A percentile compares a stretch with the other conserved stretches of the same genome.
Conservation (phyloP, 768 basidiomycete genomes). For the Lactarius tabidus region DNA sequence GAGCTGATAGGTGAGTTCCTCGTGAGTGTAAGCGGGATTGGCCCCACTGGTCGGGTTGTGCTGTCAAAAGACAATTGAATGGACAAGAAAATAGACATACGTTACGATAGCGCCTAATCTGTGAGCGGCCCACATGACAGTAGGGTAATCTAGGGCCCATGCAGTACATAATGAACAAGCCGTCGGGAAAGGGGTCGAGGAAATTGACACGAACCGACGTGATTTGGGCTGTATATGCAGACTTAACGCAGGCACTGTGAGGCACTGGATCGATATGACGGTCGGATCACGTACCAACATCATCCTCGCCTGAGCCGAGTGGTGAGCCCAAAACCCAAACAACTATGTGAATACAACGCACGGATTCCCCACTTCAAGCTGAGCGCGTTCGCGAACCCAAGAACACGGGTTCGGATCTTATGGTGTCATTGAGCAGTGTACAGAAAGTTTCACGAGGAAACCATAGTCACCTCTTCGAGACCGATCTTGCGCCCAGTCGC, state of each 20-base stretch:
- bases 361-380: constrained; percentile 35
- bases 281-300: constrained; percentile 35
- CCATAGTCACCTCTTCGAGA: constrained; percentile 36
- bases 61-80: neutral
- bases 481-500: constrained; percentile 35
- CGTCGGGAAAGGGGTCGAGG: neutral
- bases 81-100: constrained; percentile 13
- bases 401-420: constrained; percentile 37
- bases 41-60: constrained; percentile 41
- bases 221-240: constrained; percentile 28
- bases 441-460: neutral
- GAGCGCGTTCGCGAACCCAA: constrained; percentile 39
- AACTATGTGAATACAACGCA: constrained; percentile 25
- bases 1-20: constrained; percentile 59
- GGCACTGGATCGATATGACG: too few species aligned
- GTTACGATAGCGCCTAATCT: constrained; percentile 29
- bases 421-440: neutral
- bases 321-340: constrained; percentile 1
- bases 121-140: constrained; percentile 28
- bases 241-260: constrained; percentile 20
- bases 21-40: constrained; percentile 55
- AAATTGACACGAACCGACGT: constrained; percentile 28
- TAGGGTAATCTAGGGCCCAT: constrained; percentile 14
- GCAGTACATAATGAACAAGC: neutral
- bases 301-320: constrained; percentile 33